Base-by-base conservation (phyloP, 441 rosid species). In the Lepidium campestre region DNA sequence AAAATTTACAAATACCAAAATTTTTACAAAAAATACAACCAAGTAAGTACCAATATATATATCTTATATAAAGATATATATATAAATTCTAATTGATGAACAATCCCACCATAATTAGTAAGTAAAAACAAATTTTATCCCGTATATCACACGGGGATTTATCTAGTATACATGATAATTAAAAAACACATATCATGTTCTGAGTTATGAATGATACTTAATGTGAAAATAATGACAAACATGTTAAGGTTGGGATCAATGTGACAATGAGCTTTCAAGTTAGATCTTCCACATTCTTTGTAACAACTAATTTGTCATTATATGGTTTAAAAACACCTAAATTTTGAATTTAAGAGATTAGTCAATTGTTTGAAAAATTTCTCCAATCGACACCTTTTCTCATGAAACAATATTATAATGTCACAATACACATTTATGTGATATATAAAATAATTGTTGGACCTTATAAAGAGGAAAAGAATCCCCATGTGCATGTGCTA, bases 401-500 rank as follows among this genome's bases (percentile, higher is more conserved):
- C 45, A 41, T 47, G 53, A 57, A 41, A 47, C 45, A 65, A 49
- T 71, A 71, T 64, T 56, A 57, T 47, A 72, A 63, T 48, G 31
- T 47, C 17, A 47, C 35, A 49, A 71, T 57, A 54, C 25, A 57
- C 11, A 49, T 62, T 12, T 27, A 55, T n/a, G 41, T 35, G 11
- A 46, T 27, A 57, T 64, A 47, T 48, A 57, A 39, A 32, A 31
- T 29, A 64, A 57, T 39, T n/a, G n/a, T 3, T 41, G 60, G 64
- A 64, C 65, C 61, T 72, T 40, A 57, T 57, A 65, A 57, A 41
- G 71, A 57, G 66, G 47, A 49, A 72, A 50, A 65, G 71, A 57
- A 72, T 23, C 32, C 60, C 40, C 71, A 65, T 57, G 62, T 68
- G 73, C 73, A 68, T 68, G 73, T 65, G 76, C 41, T 57, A 47